These are phyloP conservation scores for Trametes cinnabarina DNA, from an alignment of 768 basidiomycete genomes.

Conservation along the genomic window DNA sequence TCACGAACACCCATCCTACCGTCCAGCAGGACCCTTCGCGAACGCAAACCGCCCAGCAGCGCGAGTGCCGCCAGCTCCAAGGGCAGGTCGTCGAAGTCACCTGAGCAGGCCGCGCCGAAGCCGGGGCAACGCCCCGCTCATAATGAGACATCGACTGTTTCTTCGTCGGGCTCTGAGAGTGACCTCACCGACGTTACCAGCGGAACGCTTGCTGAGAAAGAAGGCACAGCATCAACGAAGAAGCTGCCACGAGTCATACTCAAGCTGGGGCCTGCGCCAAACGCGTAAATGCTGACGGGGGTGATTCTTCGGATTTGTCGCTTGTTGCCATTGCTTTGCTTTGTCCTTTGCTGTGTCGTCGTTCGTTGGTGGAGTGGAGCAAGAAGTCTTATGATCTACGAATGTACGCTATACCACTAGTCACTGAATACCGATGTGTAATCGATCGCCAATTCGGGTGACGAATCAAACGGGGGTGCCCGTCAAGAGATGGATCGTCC, in stretches of 20 bases:
- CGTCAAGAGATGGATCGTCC: conserved; percentile 55
- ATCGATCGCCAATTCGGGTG: background rate
- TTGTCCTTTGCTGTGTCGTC: background rate
- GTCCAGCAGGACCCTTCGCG: conserved; percentile 49
- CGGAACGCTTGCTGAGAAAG: conserved; percentile 1
- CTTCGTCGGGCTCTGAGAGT: conserved; percentile 9
- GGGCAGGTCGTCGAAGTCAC: conserved; percentile 12
- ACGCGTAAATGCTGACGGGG: background rate
- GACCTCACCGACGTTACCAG: conserved; percentile 8
- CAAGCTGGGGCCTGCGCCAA: conserved; percentile 45
- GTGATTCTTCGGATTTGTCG: background rate
- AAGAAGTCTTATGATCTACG: background rate
- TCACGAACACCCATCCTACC: conserved; percentile 29
- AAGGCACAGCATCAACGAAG: conserved; percentile 30
- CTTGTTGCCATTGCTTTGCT: background rate
- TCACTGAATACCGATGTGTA: background rate
- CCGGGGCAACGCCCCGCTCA: background rate
- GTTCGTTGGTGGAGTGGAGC: background rate
- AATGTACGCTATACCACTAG: conserved; percentile 3
- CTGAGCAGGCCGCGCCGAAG: conserved; percentile 1
- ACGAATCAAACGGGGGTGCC: conserved; percentile 17
- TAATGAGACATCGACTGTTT: background rate
- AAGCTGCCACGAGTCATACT: conserved; percentile 56
- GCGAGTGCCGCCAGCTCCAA: conserved; percentile 18
- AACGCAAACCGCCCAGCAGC: conserved; percentile 33